Percentiles rank a stretch among this genome's conserved stretches.
These are phyloP conservation scores for Aspergillus persii DNA, from an alignment of 2,329 filamentous ascomycete species.

Conservation along the genomic window DNA sequence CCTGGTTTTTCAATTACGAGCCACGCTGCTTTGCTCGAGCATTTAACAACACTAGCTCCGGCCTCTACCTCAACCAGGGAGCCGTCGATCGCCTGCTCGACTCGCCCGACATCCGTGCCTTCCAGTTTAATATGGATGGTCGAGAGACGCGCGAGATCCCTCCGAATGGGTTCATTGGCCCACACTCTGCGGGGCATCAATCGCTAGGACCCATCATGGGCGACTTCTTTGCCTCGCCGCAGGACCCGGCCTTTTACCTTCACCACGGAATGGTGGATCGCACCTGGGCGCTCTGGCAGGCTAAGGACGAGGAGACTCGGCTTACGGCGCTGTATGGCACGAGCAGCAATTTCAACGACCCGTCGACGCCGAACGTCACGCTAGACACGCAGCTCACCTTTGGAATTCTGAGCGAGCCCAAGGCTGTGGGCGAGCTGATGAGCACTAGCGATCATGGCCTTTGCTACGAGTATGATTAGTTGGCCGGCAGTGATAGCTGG, in stretches of 20 bases:
- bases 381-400: constrained; percentile 7
- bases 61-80: neutral
- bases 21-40: constrained; percentile 6
- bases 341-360: neutral
- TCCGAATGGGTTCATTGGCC: neutral
- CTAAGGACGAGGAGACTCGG: neutral
- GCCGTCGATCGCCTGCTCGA: neutral
- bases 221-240: constrained; percentile 5
- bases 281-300: constrained; percentile 10
- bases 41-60: neutral
- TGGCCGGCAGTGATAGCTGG: neutral
- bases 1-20: constrained; percentile 5
- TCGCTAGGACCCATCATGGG: constrained; percentile 2
- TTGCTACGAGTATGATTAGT: constrained; percentile 8
- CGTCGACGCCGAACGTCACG: constrained; percentile 6
- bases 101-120: constrained; percentile 1
- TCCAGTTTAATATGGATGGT: constrained; percentile 6
- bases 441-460: neutral
- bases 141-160: neutral
- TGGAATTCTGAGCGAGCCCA: neutral
- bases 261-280: constrained; percentile 13
- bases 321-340: constrained; percentile 6
- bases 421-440: constrained; percentile 4
- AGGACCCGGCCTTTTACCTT: constrained; percentile 10
- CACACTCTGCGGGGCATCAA: constrained; percentile 4